Evolutionary conservation across 2,329 filamentous ascomycete genomes (phyloP), one percentile per base, ranked within the genome.

Genomic region (Trichoderma asperellum): DNA sequence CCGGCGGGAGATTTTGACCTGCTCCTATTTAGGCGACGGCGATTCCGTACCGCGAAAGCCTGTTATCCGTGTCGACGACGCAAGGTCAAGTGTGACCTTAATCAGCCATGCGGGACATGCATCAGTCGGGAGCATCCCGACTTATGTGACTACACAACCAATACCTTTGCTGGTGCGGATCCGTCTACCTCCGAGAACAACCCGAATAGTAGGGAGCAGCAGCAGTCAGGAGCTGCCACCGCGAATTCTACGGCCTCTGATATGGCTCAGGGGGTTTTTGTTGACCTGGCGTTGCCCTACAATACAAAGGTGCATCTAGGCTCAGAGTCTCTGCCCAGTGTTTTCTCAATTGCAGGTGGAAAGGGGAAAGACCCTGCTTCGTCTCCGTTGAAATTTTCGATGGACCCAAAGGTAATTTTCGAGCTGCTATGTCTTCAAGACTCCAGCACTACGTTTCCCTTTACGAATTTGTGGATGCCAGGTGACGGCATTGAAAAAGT

Each of bases 31-130:
- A 29, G 61, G 5, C 61, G 61, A n/a, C 61, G 61, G 34, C 61
- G 61, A 5, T 64, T 64, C 47, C 61, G 61, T 29, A 64, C 61
- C 10, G 61, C 61, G 4, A 64, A 64, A 40, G 61, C 61, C 3
- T 64, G 61, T 18, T 64, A 64, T 55, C 61, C 61, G 24, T 64
- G 61, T 49, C 61, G 61, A 21, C 47, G 61, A 40, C 61, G 61
- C 18, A 64, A 64, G 24, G 61, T 64, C 61, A 64, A 64, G 18
- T 64, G 61, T 55, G 61, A 64, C 47, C 61, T 64, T 27, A 64
- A 64, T 29, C 61, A 64, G 61, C 61, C 61, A 18, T 64, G 61
- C 61, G 61, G 61, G 61, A 64, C 61, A 21, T 64, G 61, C 61
- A 64, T 55, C 47, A 55, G 47, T 64, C 61, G 61, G 47, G 61